Base-by-base conservation (phyloP, 1,284 basidiomycete species). In the Puccinia novopanici region DNA sequence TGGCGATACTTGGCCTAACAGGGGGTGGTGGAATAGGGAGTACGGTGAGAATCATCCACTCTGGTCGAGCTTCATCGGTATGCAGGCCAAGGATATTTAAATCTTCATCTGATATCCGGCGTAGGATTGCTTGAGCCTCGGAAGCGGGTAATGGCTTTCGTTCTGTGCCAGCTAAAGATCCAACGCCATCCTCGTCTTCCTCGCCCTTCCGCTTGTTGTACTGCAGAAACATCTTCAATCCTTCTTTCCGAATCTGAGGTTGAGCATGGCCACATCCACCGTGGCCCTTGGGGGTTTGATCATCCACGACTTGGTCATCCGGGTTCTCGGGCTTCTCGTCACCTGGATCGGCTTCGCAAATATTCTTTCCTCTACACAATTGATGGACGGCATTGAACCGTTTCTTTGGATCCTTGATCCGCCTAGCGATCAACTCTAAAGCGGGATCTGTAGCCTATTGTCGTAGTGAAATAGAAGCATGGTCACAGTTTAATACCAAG, bases 31-130 rank as follows among this genome's bases (percentile, higher is more conserved):
- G 97, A 0, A 99, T 96, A 52, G 97, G 97, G 84, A 99, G 89
- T 42, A 98, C 95, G 0, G 97, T 98, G 74, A 99, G 88, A 84
- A 99, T 95, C 97, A 99, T 99, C 97, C 97, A 99, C 85, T 98
- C 95, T 2, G 97, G 97, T 61, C 95, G 90, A 17, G 97, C 97
- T 85, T 96, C 98, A 85, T 95, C 93, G 77, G 94, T 93, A 37
- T 94, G 96, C 10, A 99, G 90, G 57, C 97, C 97, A 83, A 99
- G 91, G 22, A 95, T 89, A 83, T 91, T 89, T n/a, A 99, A 90
- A 86, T 99, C 97, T 22, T 90, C 89, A 82, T 94, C 91, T 0
- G 93, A 90, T 87, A 98, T 95, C 89, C 96, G 97, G 87, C 92
- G 95, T 87, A 96, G 90, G 59, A 93, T 92, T 82, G 91, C 93